Percentiles rank a stretch among this genome's conserved stretches.
These are phyloP conservation scores for Porphyrellus cyaneotinctus DNA, from an alignment of 768 basidiomycete genomes.

Conservation along the genomic window DNA sequence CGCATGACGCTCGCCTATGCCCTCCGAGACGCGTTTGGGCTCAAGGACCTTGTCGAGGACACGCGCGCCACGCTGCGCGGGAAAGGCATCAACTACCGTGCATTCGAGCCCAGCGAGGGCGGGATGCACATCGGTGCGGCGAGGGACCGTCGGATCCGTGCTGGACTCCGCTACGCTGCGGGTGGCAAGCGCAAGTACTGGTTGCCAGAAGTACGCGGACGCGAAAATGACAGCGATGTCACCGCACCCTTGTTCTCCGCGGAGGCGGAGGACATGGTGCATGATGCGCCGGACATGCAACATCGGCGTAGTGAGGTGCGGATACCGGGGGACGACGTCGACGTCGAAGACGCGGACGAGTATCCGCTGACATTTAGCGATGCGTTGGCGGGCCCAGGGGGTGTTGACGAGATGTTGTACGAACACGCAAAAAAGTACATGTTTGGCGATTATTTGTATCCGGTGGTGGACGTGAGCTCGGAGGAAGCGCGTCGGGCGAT, in stretches of 20 bases:
- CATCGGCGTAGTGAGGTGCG: slow-evolving; percentile 21
- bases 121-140: slow-evolving; percentile 87
- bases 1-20: slow-evolving; percentile 90
- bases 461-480: slow-evolving; percentile 82
- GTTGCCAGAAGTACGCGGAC: slow-evolving; percentile 63
- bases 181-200: slow-evolving; percentile 96
- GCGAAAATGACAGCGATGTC: slow-evolving; percentile 47
- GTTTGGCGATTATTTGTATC: slow-evolving; percentile 91
- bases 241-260: slow-evolving; percentile 70
- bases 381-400: slow-evolving; percentile 46
- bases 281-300: slow-evolving; percentile 55
- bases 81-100: slow-evolving; percentile 90
- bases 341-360: slow-evolving; percentile 35
- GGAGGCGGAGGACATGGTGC: slow-evolving; percentile 62
- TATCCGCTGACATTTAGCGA: slow-evolving; percentile 28
- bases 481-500: slow-evolving; percentile 32
- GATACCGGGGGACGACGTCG: slow-evolving; percentile 26
- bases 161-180: slow-evolving; percentile 85
- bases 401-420: slow-evolving; percentile 73
- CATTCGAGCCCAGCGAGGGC: slow-evolving; percentile 95
- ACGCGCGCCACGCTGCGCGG: slow-evolving; percentile 77
- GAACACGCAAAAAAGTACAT: slow-evolving; percentile 71
- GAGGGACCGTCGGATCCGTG: slow-evolving; percentile 80
- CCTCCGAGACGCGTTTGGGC: slow-evolving; percentile 81
- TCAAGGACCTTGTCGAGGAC: slow-evolving; percentile 85